Evolutionary conservation across 129 eudicot species (phyloP).

Genomic region (Lactuca sativa): DNA sequence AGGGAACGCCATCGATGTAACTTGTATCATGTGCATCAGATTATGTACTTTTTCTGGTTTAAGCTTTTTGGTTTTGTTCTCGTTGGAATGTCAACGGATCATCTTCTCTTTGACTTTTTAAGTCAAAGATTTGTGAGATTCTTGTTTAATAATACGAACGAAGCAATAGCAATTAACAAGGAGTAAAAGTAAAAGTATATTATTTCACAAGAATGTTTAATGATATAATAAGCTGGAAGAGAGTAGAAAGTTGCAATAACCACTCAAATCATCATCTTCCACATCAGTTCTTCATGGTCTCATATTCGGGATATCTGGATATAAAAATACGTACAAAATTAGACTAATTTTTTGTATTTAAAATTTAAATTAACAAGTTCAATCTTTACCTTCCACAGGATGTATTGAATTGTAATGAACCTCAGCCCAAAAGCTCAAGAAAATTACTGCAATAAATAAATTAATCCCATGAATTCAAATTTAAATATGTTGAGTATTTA

Average conservation of each 20-base stretch:
- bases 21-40: constrained; percentile 9
- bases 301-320: constrained; percentile 29
- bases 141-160: neutral
- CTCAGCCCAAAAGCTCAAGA: constrained; percentile 95
- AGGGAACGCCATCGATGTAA: neutral
- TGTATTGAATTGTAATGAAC: constrained; percentile 97
- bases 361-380: neutral
- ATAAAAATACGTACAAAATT: constrained; percentile 20
- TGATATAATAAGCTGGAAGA: constrained; percentile 14
- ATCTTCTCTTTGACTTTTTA: neutral
- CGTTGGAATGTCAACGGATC: neutral
- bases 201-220: constrained; percentile 18
- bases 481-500: neutral
- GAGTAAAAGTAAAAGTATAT: neutral
- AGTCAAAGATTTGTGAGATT: neutral
- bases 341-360: neutral
- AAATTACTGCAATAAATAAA: constrained; percentile 55
- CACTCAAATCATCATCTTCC: constrained; percentile 27
- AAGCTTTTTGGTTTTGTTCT: neutral
- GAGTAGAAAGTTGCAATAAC: constrained; percentile 13
- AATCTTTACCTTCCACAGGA: constrained; percentile 72
- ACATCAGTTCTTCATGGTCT: constrained; percentile 30
- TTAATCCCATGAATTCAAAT: neutral
- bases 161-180: neutral
- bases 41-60: neutral